Base-by-base conservation (phyloP, 345 rosid genomes). In the Toxicodendron radicans region DNA sequence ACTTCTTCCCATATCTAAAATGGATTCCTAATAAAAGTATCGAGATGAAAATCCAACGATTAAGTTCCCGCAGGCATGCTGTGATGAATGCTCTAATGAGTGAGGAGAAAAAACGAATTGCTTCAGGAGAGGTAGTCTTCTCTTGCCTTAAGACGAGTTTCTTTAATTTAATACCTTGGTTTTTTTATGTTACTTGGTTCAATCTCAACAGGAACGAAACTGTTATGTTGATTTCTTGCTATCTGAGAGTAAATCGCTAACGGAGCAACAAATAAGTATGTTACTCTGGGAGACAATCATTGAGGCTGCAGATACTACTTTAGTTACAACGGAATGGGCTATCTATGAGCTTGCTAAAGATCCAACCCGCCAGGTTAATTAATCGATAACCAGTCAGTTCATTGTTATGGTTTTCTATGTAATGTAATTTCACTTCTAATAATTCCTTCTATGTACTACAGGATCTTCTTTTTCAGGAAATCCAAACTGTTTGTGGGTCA, bases 261-360 rank as follows among this genome's bases (percentile, higher is more conserved):
- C 92, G 0, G 91, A 80, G 78, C 87, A 88, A 45, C 91, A 95
- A 73, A 81, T 87, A 21, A 73, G 86, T 20, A 85, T 81, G 80
- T 75, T 95, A 80, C 53, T 91, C 18, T 91, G 98, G 97, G 98
- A 95, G 76, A 66, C 87, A 4, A 89, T 93, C 17, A 88, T 91
- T 6, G 98, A 93, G 79, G 78, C 88, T 45, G 57, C 96, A 4
- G 98, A 93, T 67, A 89, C 98, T 21, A 89, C 94, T 69, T 66
- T 91, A 86, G 94, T 91, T 32, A 75, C 94, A 68, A 79, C 96
- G 27, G 99, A 95, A 82, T 95, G 99, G 98, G 97, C 97, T 0
- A 76, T 93, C 13, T 91, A 89, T 67, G 93, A 95, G 73, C 97
- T 95, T 4, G 97, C 97, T 7, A 93, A 87, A 72, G 81, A 87